These are phyloP conservation scores for Leccinum ochraceum DNA, from an alignment of 768 basidiomycete species.

Conservation along the genomic window DNA sequence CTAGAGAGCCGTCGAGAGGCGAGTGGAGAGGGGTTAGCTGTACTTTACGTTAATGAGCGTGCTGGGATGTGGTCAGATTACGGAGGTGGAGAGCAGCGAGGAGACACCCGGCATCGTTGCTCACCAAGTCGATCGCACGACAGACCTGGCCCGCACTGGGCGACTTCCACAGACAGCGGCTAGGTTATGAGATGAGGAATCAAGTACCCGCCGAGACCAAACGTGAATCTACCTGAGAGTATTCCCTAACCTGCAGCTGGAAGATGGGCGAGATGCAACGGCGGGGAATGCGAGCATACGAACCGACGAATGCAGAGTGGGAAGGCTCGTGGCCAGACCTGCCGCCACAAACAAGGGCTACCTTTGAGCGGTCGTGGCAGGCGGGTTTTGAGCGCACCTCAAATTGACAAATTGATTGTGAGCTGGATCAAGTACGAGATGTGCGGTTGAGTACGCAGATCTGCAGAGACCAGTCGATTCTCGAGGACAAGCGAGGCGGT, in stretches of 20 bases:
- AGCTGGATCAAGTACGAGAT: too few species aligned
- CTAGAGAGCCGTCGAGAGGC: conserved; percentile 36
- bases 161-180: conserved; percentile 87
- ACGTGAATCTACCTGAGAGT: conserved; percentile 53
- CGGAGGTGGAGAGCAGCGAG: neutral
- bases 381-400: too few species aligned
- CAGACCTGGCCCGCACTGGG: conserved; percentile 86
- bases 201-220: neutral
- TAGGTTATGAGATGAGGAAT: conserved; percentile 18
- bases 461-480: conserved; percentile 40
- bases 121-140: conserved; percentile 74
- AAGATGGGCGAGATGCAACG: neutral
- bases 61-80: conserved; percentile 36
- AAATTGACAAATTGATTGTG: too few species aligned
- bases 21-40: neutral
- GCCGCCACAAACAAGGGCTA: conserved; percentile 80
- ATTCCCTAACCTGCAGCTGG: conserved; percentile 64
- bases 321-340: conserved; percentile 92
- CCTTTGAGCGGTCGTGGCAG: conserved; percentile 57
- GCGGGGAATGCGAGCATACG: conserved; percentile 16
- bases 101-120: conserved; percentile 67
- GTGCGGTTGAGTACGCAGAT: conserved; percentile 60
- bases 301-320: conserved; percentile 88
- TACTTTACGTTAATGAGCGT: conserved; percentile 86
- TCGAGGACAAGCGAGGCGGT: conserved; percentile 54